Evolutionary conservation across 2,329 filamentous ascomycete genomes (phyloP), one percentile per base, ranked within the genome.

Genomic region (Hypoxylon rubiginosum): DNA sequence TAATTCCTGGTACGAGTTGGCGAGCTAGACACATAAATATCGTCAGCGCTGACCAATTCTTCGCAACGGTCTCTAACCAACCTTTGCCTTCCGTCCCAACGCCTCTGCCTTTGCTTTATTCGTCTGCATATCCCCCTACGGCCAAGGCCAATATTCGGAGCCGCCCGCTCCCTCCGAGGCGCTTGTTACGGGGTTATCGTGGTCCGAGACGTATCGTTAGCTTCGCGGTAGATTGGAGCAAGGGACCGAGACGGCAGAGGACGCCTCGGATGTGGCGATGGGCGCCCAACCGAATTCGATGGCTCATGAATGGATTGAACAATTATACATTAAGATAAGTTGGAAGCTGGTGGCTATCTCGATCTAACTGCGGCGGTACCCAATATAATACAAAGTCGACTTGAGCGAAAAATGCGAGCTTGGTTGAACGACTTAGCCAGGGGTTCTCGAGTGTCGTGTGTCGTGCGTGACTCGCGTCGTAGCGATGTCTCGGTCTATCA

Each of bases 1-100:
- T 75, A 99, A 88, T 82, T 97, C 92, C 84, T 97, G 92, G 83
- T 99, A 99, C 73, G 96, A 98, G 81, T 91, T 92, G 79, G 94
- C 93, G 85, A 99, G 94, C 94, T 97, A 80, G 78, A 67, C 67
- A 68, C 13, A 36, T 15, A 43, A 45, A 21, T 13, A 28, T 17
- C 21, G 32, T 72, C 53, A 74, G 71, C 51, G 65, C 13, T 10
- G 6, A 8, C 21, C 19, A 24, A 53, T 60, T 19, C 28, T 45
- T 48, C 13, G 41, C 36, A 41, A 10, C 34, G 11, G 41, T 61
- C 36, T 58, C 5, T 15, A 69, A 69, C 74, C 71, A 55, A 76
- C 73, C 70, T 80, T 77, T 73, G 78, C 74, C 72, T 75, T 76
- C 61, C 73, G 73, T 76, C 75, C 76, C 70, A 82, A 79, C 76